Conservation (phyloP, 2,329 filamentous ascomycete genomes). For the Mariannaea elegans region DNA sequence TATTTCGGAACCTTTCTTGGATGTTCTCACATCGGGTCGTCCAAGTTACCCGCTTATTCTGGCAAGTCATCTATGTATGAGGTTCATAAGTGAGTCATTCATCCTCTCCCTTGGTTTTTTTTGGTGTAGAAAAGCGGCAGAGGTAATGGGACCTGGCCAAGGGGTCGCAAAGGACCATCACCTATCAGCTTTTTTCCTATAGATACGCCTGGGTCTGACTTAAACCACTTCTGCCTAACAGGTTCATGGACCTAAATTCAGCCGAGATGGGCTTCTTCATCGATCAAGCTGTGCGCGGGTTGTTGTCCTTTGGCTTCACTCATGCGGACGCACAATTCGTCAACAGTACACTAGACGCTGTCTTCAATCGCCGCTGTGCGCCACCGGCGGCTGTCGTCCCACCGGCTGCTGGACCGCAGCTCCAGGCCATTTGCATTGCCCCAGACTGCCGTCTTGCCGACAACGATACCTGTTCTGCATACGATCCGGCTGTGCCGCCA, state of each 20-base stretch:
- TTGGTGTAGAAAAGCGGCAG: too few relatives aligned
- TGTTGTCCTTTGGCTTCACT: not conserved
- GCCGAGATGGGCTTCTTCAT: constrained; percentile 6
- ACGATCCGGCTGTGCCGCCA: not conserved
- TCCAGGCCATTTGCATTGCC: not conserved
- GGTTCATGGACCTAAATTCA: not conserved
- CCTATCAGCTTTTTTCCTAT: not conserved
- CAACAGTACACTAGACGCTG: not conserved
- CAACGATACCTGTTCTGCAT: not conserved
- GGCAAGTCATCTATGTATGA: constrained; percentile 1
- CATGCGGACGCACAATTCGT: not conserved
- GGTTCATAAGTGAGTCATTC: constrained; percentile 1
- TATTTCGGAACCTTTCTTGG: constrained; percentile 2
- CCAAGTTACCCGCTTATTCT: not conserved
- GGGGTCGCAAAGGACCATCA: too few relatives aligned
- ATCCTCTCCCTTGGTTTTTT: not conserved
- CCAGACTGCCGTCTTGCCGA: not conserved
- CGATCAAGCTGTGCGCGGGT: not conserved
- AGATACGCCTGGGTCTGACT: not conserved
- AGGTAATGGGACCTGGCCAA: too few relatives aligned
- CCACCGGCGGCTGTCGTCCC: not conserved
- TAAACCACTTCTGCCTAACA: not conserved
- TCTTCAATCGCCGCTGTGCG: not conserved
- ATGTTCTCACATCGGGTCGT: not conserved
- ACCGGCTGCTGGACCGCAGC: not conserved